A percentile compares a stretch with the other conserved stretches of the same genome.
Conservation (phyloP, 2,329 filamentous ascomycete species). For the Xylaria hypoxylon region DNA sequence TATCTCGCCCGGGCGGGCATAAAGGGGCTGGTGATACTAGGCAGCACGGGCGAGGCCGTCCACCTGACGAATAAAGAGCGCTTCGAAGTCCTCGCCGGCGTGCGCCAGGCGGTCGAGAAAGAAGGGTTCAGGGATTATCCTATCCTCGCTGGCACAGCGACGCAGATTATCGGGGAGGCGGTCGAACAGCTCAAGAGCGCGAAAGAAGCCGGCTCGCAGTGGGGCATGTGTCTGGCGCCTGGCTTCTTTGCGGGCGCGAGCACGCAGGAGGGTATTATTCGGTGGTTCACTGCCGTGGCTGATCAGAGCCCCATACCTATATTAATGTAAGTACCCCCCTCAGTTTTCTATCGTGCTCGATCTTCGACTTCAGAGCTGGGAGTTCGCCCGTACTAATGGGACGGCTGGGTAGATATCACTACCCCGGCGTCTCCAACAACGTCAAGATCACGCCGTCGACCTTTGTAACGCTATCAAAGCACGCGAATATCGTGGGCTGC, state of each 20-base stretch:
- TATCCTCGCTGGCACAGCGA: constrained; percentile 69
- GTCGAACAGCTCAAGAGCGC: constrained; percentile 67
- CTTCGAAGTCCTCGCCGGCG: constrained; percentile 63
- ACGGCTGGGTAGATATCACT: constrained; percentile 64
- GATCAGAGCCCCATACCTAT: constrained; percentile 68
- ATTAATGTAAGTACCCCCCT: constrained; percentile 60
- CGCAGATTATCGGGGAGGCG: constrained; percentile 71
- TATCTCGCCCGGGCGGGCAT: constrained; percentile 71
- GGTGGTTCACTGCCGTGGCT: constrained; percentile 70
- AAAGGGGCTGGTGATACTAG: constrained; percentile 70
- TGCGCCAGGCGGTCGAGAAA: constrained; percentile 65
- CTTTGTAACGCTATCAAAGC: constrained; percentile 66
- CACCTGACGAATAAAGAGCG: constrained; percentile 69
- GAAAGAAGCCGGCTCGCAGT: constrained; percentile 68
- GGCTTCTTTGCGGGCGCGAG: constrained; percentile 69
- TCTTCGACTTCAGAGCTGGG: neutral
- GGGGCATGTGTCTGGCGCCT: constrained; percentile 69
- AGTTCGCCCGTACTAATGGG: neutral
- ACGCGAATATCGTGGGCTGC: constrained; percentile 75
- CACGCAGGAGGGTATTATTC: constrained; percentile 65
- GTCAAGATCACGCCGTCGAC: constrained; percentile 69
- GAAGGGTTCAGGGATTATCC: constrained; percentile 69
- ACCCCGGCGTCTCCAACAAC: constrained; percentile 75
- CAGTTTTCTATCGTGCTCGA: neutral
- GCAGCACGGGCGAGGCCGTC: constrained; percentile 73